Evolutionary conservation across 2,329 filamentous ascomycete species (phyloP), one percentile per base, ranked within the genome.

Genomic region (Pyrenophora seminiperda): DNA sequence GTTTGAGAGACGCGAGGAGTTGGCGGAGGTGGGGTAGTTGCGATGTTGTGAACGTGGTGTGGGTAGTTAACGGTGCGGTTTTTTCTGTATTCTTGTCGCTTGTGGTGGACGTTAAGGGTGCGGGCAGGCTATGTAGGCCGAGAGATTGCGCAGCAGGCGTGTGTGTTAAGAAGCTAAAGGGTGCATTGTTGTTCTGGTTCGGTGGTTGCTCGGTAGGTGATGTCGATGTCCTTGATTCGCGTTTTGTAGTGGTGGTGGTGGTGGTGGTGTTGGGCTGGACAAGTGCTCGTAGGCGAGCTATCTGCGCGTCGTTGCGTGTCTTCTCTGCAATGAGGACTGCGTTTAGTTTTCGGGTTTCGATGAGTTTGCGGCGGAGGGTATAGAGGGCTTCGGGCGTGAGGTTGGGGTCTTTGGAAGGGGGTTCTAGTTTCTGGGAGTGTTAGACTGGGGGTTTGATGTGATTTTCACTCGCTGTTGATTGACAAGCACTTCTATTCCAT

Each of bases 11-110:
- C 7, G 83, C 79, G 40, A 96, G 77, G 6, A 95, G 78, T 6
- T 84, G 77, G 50, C 89, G 85, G 37, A 99, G 78, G 0, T 90
- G 85, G 20, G 91, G 90, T 15, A 97, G 79, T 69, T 97, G 93
- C 2, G 88, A 89, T 15, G 95, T 80, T 0, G 90, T 86, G 71
- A 97, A 96, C 13, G 84, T 81, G 0, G 88, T 83, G 14, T 89
- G 90, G 3, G 89, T 90, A 9, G 83, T 81, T 20, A 91, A 78
- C 63, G 15, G 58, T 47, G n/a, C 34, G 82, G 4, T 77, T 77
- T 45, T 61, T 44, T 20, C 52, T 43, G 20, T 61, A 64, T 4
- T 2, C 15, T 14, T 20, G 17, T 29, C 39, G 31, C 15, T 40
- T 30, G n/a, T 36, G 30, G 15, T 19, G 39, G 13, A 3, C n/a